Percentiles rank a stretch among this genome's conserved stretches.
These are phyloP conservation scores for Colletotrichum karsti DNA, from an alignment of 2,329 filamentous ascomycete species.

Conservation along the genomic window DNA sequence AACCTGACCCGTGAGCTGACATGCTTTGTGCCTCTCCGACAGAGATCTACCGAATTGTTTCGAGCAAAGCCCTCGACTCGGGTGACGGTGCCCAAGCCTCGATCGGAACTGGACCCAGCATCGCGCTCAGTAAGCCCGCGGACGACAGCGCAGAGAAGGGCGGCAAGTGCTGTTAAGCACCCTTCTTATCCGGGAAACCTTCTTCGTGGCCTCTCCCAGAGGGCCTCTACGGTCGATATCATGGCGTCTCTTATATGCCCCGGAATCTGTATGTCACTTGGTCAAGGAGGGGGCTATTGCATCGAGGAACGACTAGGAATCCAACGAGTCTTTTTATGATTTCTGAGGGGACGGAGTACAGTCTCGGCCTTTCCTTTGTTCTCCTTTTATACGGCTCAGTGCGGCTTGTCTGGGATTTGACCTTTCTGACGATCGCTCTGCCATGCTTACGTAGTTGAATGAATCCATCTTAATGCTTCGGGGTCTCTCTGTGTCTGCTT, in stretches of 20 bases:
- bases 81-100: slow-evolving; percentile 84
- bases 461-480: slow-evolving; percentile 32
- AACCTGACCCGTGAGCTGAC: background rate
- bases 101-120: slow-evolving; percentile 81
- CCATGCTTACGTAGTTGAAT: slow-evolving; percentile 34
- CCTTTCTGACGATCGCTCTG: slow-evolving; percentile 31
- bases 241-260: slow-evolving; percentile 41
- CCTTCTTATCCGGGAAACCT: slow-evolving; percentile 1
- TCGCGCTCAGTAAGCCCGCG: slow-evolving; percentile 86
- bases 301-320: slow-evolving; percentile 32
- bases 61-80: slow-evolving; percentile 94
- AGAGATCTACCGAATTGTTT: slow-evolving; percentile 99
- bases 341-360: slow-evolving; percentile 34
- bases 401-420: slow-evolving; percentile 29
- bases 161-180: slow-evolving; percentile 80
- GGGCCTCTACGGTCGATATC: slow-evolving; percentile 34
- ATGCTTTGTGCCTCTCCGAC: slow-evolving; percentile 24
- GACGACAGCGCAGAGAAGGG: slow-evolving; percentile 80
- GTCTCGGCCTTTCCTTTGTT: slow-evolving; percentile 34
- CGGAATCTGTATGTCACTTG: slow-evolving; percentile 35
- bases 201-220: slow-evolving; percentile 27
- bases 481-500: background rate
- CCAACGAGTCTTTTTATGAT: slow-evolving; percentile 34
- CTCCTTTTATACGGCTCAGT: slow-evolving; percentile 25
- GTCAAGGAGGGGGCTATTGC: slow-evolving; percentile 28